Percentiles rank a stretch among this genome's conserved stretches.
These are phyloP conservation scores for Castanospermum australe DNA, from an alignment of 306 rosid genomes.

Conservation along the genomic window DNA sequence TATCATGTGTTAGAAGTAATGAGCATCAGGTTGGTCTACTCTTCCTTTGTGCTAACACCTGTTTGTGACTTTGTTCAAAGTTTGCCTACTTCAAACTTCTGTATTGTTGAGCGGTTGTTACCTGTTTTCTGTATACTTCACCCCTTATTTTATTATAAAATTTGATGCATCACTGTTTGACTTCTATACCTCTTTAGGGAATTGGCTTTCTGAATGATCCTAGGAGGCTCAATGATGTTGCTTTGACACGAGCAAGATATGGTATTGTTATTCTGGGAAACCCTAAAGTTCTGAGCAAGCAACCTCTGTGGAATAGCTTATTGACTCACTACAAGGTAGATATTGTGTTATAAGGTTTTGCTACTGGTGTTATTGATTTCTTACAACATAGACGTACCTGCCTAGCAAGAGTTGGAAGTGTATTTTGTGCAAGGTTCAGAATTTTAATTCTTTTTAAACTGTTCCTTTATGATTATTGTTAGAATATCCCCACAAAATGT, in stretches of 20 bases:
- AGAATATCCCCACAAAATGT: background rate
- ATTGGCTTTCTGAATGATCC: conserved; percentile 98
- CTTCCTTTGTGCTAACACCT: background rate
- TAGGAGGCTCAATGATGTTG: conserved; percentile 97
- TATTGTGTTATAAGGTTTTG: background rate
- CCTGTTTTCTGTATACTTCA: too few species aligned
- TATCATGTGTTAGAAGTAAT: conserved; percentile 97
- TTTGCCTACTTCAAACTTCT: background rate
- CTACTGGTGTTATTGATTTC: background rate
- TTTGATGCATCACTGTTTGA: conserved; percentile 17
- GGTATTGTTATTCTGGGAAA: conserved; percentile 98
- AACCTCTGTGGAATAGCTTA: conserved; percentile 94
- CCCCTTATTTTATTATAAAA: too few species aligned
- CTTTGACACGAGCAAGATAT: conserved; percentile 95
- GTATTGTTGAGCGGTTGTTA: background rate
- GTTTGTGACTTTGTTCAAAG: background rate
- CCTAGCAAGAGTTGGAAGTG: background rate
- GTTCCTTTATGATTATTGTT: background rate
- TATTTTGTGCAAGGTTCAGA: background rate
- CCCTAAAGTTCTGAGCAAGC: conserved; percentile 97
- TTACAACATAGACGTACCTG: background rate
- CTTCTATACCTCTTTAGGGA: conserved; percentile 61
- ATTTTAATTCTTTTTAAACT: background rate
- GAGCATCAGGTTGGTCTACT: conserved; percentile 89
- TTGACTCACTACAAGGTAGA: conserved; percentile 97